phyloP scores from a whole-genome alignment of 306 rosid genomes.

The Trifolium subterraneum region DNA sequence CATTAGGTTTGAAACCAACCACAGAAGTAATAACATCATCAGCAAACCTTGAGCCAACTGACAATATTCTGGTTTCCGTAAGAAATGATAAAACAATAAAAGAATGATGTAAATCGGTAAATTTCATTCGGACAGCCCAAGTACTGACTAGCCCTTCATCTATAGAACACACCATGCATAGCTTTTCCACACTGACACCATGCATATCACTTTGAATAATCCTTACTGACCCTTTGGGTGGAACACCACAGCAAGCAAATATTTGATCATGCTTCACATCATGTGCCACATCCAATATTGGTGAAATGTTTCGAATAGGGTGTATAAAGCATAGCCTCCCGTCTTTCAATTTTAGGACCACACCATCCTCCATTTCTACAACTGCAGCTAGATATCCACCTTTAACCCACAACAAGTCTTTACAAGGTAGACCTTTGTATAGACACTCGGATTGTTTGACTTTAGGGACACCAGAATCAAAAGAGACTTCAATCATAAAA shows the following conservation, averaged over 20 bases:
- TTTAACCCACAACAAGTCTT: constrained; percentile 81
- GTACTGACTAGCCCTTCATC: constrained; percentile 81
- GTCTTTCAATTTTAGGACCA: not conserved
- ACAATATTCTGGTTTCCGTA: constrained; percentile 81
- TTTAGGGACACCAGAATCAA: constrained; percentile 62
- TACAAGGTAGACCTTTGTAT: constrained; percentile 73
- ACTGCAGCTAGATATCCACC: constrained; percentile 68
- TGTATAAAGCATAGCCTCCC: not conserved
- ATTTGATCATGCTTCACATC: constrained; percentile 86
- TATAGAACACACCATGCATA: constrained; percentile 67
- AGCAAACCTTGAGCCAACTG: constrained; percentile 79
- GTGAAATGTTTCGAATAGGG: constrained; percentile 66
- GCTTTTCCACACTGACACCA: constrained; percentile 74
- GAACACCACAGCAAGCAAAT: constrained; percentile 89
- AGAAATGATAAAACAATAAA: constrained; percentile 84
- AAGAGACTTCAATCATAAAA: constrained; percentile 69
- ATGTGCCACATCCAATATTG: constrained; percentile 79
- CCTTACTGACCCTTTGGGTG: constrained; percentile 53
- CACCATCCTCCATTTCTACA: not conserved
- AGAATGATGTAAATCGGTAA: constrained; percentile 70
- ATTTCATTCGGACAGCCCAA: constrained; percentile 63
- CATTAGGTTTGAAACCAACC: constrained; percentile 85
- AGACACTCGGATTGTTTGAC: constrained; percentile 75
- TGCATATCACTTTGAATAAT: constrained; percentile 56
- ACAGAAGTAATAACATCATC: constrained; percentile 87